Evolutionary conservation across 2,329 filamentous ascomycete species (phyloP), one percentile per base, ranked within the genome.

Genomic region (Blastomyces percursus): DNA sequence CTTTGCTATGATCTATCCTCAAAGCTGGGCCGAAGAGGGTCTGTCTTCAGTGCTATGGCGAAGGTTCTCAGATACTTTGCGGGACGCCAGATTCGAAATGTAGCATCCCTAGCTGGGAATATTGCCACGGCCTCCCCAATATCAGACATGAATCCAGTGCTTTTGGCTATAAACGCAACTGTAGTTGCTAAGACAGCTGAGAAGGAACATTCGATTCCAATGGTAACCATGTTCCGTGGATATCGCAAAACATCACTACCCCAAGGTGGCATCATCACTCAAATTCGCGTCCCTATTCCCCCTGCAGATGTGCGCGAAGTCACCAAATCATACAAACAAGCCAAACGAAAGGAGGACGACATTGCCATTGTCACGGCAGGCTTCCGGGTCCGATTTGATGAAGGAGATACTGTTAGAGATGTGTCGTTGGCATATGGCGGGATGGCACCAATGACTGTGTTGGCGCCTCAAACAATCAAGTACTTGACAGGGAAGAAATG

Each of bases 31-130:
- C 69, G 72, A 24, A 0, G 81, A 78, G 55, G 84, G 82, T 1
- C 91, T 91, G 71, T 85, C 89, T 0, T 95, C 92, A 71, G 81
- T 81, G 88, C 88, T 0, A 91, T 95, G 59, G 79, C 90, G 67
- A 95, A 94, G 73, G 90, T 94, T 72, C 83, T 96, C 56, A 87
- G 88, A 68, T 94, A 90, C 72, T 96, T 96, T 73, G 90, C 91
- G 50, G 91, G 91, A n/a, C 80, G 91, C 27, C 91, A 96, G 71
- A 96, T 96, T 69, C 83, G 91, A 68, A 96, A 95, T 68, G 90
- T 93, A 5, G 91, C 90, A 38, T 94, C 90, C 0, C 90, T 90
- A 0, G 91, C 91, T 0, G 91, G 91, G 50, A 96, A 95, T 69
- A 77, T 96, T 21, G 90, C 87, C 1, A 96, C 91, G 0, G 91